Conservation (phyloP, 352 stramenopile genomes). For the Phytophthora ramorum region DNA sequence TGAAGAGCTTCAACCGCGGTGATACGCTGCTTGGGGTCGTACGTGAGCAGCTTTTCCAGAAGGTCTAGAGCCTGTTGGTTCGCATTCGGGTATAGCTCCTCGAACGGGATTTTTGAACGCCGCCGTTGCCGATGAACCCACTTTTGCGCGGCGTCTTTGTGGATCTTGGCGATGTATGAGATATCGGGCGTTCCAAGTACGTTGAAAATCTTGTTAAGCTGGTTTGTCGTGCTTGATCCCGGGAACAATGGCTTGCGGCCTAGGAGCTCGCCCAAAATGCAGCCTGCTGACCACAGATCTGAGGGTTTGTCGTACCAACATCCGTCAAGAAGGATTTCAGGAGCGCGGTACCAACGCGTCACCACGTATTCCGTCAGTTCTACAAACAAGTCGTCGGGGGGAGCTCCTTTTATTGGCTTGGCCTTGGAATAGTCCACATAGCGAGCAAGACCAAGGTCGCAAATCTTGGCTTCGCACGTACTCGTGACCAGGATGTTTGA, state of each 20-base stretch:
- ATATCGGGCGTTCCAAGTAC: constrained; percentile 91
- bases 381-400: constrained; percentile 51
- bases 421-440: constrained; percentile 71
- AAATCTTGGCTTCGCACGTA: constrained; percentile 96
- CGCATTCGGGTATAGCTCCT: constrained; percentile 78
- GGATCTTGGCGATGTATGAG: constrained; percentile 62
- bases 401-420: constrained; percentile 46
- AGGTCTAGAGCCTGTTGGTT: constrained; percentile 76
- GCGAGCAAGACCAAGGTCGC: constrained; percentile 94
- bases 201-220: constrained; percentile 97
- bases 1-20: constrained; percentile 95
- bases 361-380: constrained; percentile 86
- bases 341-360: constrained; percentile 84
- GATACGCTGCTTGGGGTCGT: constrained; percentile 67
- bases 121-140: constrained; percentile 73
- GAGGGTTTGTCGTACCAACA: constrained; percentile 79
- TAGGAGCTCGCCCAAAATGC: constrained; percentile 97
- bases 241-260: constrained; percentile 96
- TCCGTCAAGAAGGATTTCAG: constrained; percentile 93
- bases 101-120: constrained; percentile 66
- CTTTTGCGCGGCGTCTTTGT: constrained; percentile 76
- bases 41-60: constrained; percentile 75
- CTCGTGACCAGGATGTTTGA: constrained; percentile 97
- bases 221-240: constrained; percentile 95
- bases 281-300: constrained; percentile 91